phyloP scores from a whole-genome alignment of 306 rosid species.

The Castanospermum australe region DNA sequence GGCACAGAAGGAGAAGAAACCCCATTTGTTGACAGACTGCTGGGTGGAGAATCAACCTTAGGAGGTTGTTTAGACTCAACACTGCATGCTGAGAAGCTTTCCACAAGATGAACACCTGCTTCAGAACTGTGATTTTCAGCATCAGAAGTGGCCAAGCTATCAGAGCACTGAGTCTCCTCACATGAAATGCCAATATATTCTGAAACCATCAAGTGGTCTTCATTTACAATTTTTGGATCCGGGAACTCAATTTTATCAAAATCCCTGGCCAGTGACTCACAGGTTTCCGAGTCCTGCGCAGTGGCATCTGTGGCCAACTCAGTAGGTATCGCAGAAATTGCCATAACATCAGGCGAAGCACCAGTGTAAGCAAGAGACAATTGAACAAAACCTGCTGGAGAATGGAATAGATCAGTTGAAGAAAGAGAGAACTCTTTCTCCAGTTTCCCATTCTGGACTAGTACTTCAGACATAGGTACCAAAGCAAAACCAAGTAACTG shows the following conservation, averaged over 20 bases:
- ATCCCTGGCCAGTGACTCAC: conserved; percentile 52
- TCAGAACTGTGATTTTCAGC: conserved; percentile 53
- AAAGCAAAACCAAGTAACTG: conserved; percentile 94
- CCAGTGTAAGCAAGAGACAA: conserved; percentile 73
- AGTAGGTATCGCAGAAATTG: conserved; percentile 35
- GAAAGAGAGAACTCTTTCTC: conserved; percentile 96
- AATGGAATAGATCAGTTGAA: conserved; percentile 91
- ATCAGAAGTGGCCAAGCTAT: conserved; percentile 53
- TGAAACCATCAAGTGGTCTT: conserved; percentile 89
- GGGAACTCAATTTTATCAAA: conserved; percentile 93
- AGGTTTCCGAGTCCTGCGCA: conserved; percentile 44
- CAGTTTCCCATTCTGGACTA: conserved; percentile 63
- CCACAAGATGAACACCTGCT: conserved; percentile 53
- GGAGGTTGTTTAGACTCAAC: conserved; percentile 55
- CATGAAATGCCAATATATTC: conserved; percentile 76
- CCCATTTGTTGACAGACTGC: conserved; percentile 69
- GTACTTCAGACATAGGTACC: conserved; percentile 84
- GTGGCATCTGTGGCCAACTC: conserved; percentile 25
- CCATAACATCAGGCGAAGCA: conserved; percentile 78
- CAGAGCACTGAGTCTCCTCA: conserved; percentile 68
- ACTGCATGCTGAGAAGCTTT: conserved; percentile 54
- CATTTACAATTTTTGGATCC: conserved; percentile 79
- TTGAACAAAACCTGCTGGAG: conserved; percentile 87
- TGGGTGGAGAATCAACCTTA: conserved; percentile 73
- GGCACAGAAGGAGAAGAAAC: conserved; percentile 51